Percentiles rank a stretch among this genome's conserved stretches.
Conservation (phyloP, 192 early-diverging fungal genomes). For the Dimargaris xerosporica region DNA sequence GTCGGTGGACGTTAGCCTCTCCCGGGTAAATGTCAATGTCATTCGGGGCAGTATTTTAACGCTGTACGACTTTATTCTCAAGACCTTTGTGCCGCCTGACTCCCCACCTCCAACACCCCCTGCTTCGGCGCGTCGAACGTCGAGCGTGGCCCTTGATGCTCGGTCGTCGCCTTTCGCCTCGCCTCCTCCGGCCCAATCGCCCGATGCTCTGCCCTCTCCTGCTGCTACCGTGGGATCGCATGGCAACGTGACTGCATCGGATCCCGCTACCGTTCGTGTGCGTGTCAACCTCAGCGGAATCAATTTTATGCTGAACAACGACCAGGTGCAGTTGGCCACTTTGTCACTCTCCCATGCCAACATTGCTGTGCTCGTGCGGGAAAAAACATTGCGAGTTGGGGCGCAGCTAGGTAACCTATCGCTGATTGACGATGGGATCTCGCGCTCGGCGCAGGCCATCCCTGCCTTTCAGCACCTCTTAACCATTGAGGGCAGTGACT, state of each 20-base stretch:
- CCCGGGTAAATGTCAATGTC: conserved; percentile 64
- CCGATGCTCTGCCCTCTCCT: too few species aligned
- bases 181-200: not conserved
- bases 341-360: conserved; percentile 53
- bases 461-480: conserved; percentile 38
- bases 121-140: too few species aligned
- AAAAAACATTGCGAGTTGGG: conserved; percentile 38
- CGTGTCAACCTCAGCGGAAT: conserved; percentile 62
- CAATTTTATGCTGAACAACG: conserved; percentile 67
- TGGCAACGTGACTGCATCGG: not conserved
- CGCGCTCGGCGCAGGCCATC: conserved; percentile 9
- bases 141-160: not conserved
- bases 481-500: conserved; percentile 71
- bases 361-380: conserved; percentile 45
- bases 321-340: conserved; percentile 59
- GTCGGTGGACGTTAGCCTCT: conserved; percentile 62
- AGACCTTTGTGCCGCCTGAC: conserved; percentile 39
- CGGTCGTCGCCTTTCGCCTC: not conserved
- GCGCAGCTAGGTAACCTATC: conserved; percentile 59
- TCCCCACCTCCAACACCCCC: not conserved
- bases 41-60: conserved; percentile 71
- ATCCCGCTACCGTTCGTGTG: conserved; percentile 54
- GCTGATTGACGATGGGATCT: conserved; percentile 42
- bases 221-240: too few species aligned
- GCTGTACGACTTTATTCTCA: conserved; percentile 69